Evolutionary conservation across 306 rosid genomes (phyloP).

Genomic region (Erythrophleum fordii): DNA sequence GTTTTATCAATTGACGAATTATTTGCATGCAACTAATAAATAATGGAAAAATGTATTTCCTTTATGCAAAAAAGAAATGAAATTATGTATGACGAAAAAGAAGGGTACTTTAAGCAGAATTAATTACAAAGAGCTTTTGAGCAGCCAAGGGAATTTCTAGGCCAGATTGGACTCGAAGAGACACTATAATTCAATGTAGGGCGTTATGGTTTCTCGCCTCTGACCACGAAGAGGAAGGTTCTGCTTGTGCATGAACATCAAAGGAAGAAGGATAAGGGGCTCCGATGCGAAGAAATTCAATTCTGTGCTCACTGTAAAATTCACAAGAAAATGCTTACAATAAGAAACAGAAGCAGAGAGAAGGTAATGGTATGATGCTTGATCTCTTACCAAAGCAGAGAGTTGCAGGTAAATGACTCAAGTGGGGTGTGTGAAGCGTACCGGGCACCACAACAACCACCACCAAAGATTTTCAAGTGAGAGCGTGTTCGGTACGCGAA

Average conservation of each 20-base stretch:
- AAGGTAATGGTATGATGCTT: background rate
- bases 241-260: conserved; percentile 11
- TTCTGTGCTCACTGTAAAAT: background rate
- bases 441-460: conserved; percentile 2
- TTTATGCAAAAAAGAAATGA: background rate
- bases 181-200: background rate
- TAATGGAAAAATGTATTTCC: background rate
- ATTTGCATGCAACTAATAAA: conserved; percentile 12
- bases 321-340: background rate
- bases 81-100: no score
- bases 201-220: background rate
- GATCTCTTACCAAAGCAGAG: conserved; percentile 38
- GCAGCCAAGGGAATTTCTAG: background rate
- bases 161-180: background rate
- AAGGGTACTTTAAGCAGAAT: background rate
- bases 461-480: background rate
- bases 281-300: background rate
- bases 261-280: background rate
- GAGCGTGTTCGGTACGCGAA: conserved; percentile 40
- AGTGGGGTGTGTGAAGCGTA: background rate
- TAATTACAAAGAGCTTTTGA: background rate
- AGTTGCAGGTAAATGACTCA: conserved; percentile 4
- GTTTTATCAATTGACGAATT: background rate
- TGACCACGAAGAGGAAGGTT: conserved; percentile 4
- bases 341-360: conserved; percentile 4